A percentile compares a stretch with the other conserved stretches of the same genome.
These are phyloP conservation scores for Cinchona pubescens DNA, from an alignment of 257 asterid genomes.

Conservation along the genomic window DNA sequence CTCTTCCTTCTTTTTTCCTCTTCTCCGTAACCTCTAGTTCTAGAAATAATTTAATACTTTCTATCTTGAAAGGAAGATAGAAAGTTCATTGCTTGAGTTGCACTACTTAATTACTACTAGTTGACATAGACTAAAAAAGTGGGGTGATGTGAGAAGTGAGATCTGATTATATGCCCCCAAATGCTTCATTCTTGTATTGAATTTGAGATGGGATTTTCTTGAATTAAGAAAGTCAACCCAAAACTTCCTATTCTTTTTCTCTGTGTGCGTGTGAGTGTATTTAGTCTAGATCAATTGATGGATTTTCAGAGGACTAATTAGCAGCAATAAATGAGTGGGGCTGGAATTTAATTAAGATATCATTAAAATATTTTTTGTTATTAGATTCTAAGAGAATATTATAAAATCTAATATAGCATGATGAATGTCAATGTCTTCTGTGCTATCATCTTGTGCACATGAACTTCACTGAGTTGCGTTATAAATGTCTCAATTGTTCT, in stretches of 20 bases:
- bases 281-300: slow-evolving; percentile 8
- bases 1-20: background rate
- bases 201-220: slow-evolving; percentile 1
- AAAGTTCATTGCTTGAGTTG: slow-evolving; percentile 1
- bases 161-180: too few species aligned
- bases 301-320: slow-evolving; percentile 25
- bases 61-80: slow-evolving; percentile 3
- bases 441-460: too few species aligned
- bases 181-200: background rate
- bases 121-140: background rate
- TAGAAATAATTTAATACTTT: background rate
- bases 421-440: too few species aligned
- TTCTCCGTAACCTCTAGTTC: slow-evolving; percentile 3
- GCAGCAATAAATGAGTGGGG: slow-evolving; percentile 43
- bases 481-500: too few species aligned
- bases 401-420: too few species aligned
- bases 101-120: background rate
- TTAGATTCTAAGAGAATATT: too few species aligned
- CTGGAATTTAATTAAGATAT: too few species aligned
- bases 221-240: background rate
- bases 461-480: too few species aligned
- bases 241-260: background rate
- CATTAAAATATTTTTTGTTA: too few species aligned
- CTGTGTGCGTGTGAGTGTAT: background rate
- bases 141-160: slow-evolving; percentile 8